These are phyloP conservation scores for Ambrosiella cleistominuta DNA, from an alignment of 2,329 filamentous ascomycete genomes.

Conservation along the genomic window DNA sequence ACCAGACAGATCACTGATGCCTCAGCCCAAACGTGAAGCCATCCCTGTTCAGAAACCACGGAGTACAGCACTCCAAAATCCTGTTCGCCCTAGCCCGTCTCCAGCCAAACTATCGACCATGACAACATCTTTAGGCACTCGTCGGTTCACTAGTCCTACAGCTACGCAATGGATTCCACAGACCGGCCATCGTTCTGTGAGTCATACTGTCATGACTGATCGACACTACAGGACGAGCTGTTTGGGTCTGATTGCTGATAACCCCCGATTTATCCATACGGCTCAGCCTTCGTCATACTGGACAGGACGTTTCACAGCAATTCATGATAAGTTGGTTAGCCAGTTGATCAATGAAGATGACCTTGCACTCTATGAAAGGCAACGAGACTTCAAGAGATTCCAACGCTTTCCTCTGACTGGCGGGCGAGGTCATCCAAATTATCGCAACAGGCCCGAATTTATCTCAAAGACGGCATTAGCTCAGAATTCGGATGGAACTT, in stretches of 20 bases:
- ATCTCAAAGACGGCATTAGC: conserved; percentile 8
- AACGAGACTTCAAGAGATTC: conserved; percentile 7
- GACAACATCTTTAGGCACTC: neutral
- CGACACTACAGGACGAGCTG: neutral
- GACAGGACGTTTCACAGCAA: conserved; percentile 40
- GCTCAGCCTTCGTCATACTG: conserved; percentile 38
- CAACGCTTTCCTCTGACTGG: conserved; percentile 6
- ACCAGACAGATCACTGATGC: conserved; percentile 1
- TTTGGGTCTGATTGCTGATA: conserved; percentile 2
- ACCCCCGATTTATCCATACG: conserved; percentile 21
- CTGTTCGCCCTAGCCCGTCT: neutral
- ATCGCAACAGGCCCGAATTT: conserved; percentile 7
- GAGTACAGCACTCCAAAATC: neutral
- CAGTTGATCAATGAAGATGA: conserved; percentile 11
- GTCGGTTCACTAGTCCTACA: neutral
- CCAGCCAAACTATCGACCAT: neutral
- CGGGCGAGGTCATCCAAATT: conserved; percentile 6
- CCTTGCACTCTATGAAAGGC: conserved; percentile 11
- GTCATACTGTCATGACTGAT: neutral
- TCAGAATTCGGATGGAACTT: conserved; percentile 4
- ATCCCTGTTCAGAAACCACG: neutral
- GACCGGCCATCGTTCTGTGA: neutral
- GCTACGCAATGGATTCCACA: neutral
- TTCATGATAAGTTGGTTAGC: conserved; percentile 29
- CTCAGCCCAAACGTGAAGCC: neutral